A percentile compares a stretch with the other conserved stretches of the same genome.
phyloP scores from a whole-genome alignment of 371 early-diverging fungal species.

The Rhizopus arrhizus region DNA sequence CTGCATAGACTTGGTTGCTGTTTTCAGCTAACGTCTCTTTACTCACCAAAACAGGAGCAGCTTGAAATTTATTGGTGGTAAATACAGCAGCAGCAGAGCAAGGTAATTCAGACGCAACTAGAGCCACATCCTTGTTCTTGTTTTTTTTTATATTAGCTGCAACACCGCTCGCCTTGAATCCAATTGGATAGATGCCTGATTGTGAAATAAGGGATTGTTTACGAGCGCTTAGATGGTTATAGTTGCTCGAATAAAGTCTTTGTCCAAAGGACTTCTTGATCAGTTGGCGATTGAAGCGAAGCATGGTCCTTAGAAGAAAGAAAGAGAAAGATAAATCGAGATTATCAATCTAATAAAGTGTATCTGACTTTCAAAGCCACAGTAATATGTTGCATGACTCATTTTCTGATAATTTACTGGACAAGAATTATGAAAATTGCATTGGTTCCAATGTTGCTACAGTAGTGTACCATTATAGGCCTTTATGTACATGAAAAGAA shows the following conservation, averaged over 20 bases:
- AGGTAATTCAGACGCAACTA: constrained; percentile 74
- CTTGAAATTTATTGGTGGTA: constrained; percentile 89
- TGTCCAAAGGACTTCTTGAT: constrained; percentile 6
- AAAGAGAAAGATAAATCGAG: not conserved
- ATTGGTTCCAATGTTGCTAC: too few species aligned
- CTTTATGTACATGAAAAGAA: too few species aligned
- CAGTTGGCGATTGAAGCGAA: constrained; percentile 11
- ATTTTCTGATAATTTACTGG: not conserved
- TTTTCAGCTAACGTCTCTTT: constrained; percentile 61
- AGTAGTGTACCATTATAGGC: too few species aligned
- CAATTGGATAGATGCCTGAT: constrained; percentile 71
- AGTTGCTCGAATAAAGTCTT: constrained; percentile 25
- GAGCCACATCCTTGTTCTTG: constrained; percentile 75
- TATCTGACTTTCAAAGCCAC: constrained; percentile 1
- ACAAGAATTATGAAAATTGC: not conserved
- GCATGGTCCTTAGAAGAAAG: constrained; percentile 7
- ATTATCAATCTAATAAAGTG: not conserved
- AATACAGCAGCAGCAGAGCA: constrained; percentile 89
- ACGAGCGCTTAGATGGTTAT: constrained; percentile 35
- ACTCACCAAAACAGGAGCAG: constrained; percentile 88
- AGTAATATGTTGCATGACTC: constrained; percentile 1
- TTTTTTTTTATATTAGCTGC: constrained; percentile 84
- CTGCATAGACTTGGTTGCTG: constrained; percentile 57
- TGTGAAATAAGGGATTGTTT: constrained; percentile 55
- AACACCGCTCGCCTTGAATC: constrained; percentile 82